Base-by-base conservation (phyloP, 768 basidiomycete species). In the Xerocomus brunneocitrinus region DNA sequence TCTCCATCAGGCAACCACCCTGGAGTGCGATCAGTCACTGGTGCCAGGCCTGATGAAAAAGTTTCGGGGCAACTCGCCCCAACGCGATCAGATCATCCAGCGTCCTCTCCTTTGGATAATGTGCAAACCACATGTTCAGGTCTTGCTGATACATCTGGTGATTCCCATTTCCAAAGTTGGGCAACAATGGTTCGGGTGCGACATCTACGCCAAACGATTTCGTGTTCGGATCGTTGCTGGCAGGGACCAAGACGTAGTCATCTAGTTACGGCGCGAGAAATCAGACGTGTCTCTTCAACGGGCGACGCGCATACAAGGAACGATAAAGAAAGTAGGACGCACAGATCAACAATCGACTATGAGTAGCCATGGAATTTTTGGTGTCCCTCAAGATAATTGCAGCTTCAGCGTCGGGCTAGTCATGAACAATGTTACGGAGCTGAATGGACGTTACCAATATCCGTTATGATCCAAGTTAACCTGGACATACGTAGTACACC, bases 121-220 rank as follows among this genome's bases (percentile, higher is more conserved):
- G 59, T 12, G 69, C 25, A 16, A 62, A 41, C 72, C 77, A 73
- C 78, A 80, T 78, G 48, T 70, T 72, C 39, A 80, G 44, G 51
- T 81, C 79, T 45, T 73, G 72, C 31, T 74, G 63, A 54, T 79
- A 79, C 28, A 66, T 65, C 5, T 72, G 62, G 34, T 73, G 62
- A 39, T 65, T 67, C 2, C 75, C 78, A 7, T 71, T 67, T 16
- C 77, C 78, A 48, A 73, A 79, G 59, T 79, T 79, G 5, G 79
- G 25, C 5, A 27, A 19, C 43, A 44, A 8, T 5, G 43, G 79
- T 49, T 73, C 71, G 0, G 77, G 78, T 1, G 75, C 77, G 55
- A 59, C 41, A 8, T 64, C 63, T 66, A 57, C 41, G 35, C 52
- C 55, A 35, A 49, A 54, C 4, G 50, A 53, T 4, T 53, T 49